Evolutionary conservation across 1,284 basidiomycete species (phyloP), one percentile per base, ranked within the genome.

Genomic region (Tilletia caries): DNA sequence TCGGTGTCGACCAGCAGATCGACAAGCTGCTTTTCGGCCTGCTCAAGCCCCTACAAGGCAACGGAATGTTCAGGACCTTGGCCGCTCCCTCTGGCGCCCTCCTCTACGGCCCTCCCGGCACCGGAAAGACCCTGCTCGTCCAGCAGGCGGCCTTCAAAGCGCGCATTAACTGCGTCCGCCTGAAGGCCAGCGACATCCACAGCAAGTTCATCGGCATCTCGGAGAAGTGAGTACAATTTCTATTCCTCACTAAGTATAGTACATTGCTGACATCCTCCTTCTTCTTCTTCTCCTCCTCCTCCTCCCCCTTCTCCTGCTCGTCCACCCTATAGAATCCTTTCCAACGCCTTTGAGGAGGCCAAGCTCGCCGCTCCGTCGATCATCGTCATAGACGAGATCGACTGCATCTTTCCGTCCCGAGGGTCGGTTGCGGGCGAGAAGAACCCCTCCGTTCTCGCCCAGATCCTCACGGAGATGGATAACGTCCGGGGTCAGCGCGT

Each of bases 371-470:
- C 52, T 2, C 52, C 52, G 23, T 23, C 52, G 23, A 29, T 54
- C n/a, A 27, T 54, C 23, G 23, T 54, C 52, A 54, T 54, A 23
- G 52, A 54, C 23, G 52, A 54, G 52, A 23, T 54, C 10, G 52
- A 54, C 52, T 54, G 52, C 52, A 29, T 54, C 52, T 54, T 54
- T 29, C 52, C 52, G 20, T 23, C 52, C 52, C 52, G 52, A 2
- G 13, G 23, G 20, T 54, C 52, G n/a, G 20, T 13, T 12, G 52
- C 52, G 2, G 52, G 52, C 23, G 23, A 23, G 15, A 54, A 54
- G 25, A 23, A 54, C 52, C 52, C 52, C 20, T 54, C 25, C 12
- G 29, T 54, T 29, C 29, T 54, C 23, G 23, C 52, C 23, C 52
- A 54, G 52, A 13, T 54, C 52, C 52, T 54, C 29, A 29, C 29